Conservation (phyloP, 495 filamentous ascomycete genomes). For the Symbiotaphrina buchneri region DNA sequence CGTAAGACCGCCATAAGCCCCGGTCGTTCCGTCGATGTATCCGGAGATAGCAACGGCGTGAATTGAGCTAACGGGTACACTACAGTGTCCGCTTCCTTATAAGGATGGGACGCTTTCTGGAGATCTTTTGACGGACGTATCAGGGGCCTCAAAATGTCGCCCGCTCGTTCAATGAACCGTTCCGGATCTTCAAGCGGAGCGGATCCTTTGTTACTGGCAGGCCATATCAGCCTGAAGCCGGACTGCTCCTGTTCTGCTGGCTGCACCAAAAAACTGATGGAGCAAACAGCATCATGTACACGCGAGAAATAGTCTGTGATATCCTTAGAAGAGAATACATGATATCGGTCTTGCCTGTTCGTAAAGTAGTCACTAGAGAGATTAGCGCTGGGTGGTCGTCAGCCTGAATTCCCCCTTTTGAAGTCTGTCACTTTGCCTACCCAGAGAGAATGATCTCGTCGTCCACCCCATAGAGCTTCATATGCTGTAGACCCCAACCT, state of each 20-base stretch:
- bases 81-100: constrained; percentile 30
- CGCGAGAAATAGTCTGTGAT: constrained; percentile 64
- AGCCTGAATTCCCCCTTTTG: neutral
- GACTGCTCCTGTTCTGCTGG: constrained; percentile 22
- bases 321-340: constrained; percentile 58
- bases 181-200: constrained; percentile 46
- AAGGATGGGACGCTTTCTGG: neutral
- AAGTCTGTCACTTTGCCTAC: too few species aligned
- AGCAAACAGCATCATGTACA: constrained; percentile 56
- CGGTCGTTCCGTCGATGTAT: constrained; percentile 74
- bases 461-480: constrained; percentile 95
- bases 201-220: constrained; percentile 42
- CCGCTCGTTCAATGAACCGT: constrained; percentile 45
- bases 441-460: constrained; percentile 92
- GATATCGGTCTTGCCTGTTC: constrained; percentile 85
- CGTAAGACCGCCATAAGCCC: constrained; percentile 51
- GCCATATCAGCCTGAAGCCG: constrained; percentile 59
- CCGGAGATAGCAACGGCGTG: constrained; percentile 55
- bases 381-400: constrained; percentile 42
- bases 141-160: constrained; percentile 37
- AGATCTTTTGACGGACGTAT: constrained; percentile 23
- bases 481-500: constrained; percentile 95
- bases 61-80: constrained; percentile 76
- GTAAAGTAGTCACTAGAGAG: constrained; percentile 91
- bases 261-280: constrained; percentile 57